These are phyloP conservation scores for Trichothecium sympodiale DNA, from an alignment of 2,329 filamentous ascomycete genomes.

Conservation along the genomic window DNA sequence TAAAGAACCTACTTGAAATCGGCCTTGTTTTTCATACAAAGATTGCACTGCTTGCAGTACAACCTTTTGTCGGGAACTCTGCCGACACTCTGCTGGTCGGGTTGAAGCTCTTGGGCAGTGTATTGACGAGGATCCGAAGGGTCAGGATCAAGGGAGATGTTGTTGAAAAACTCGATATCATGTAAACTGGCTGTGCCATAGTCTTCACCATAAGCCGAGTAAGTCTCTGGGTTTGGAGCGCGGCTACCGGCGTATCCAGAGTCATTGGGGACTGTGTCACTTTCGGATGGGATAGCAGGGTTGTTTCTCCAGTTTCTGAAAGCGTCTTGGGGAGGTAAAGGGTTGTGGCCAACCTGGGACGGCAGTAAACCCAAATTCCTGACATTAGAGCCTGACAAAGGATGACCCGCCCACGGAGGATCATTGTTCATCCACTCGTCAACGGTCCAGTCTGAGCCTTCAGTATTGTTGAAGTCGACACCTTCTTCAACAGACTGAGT, in stretches of 20 bases:
- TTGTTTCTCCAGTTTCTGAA: constrained; percentile 14
- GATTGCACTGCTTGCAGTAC: constrained; percentile 27
- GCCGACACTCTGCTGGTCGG: not conserved
- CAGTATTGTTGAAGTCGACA: not conserved
- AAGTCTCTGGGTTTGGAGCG: not conserved
- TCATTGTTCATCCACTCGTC: not conserved
- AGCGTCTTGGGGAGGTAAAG: not conserved
- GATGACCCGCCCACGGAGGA: not conserved
- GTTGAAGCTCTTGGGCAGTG: not conserved
- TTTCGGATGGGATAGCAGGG: constrained; percentile 24
- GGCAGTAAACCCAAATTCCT: not conserved
- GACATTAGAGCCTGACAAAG: not conserved
- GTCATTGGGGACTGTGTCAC: constrained; percentile 27
- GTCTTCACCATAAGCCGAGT: not conserved
- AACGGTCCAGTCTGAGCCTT: not conserved
- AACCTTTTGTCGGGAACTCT: constrained; percentile 2
- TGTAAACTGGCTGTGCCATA: not conserved
- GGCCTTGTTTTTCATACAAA: constrained; percentile 36
- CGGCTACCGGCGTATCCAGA: constrained; percentile 34
- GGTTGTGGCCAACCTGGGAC: not conserved
- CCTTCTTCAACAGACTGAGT: no score
- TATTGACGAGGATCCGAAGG: not conserved
- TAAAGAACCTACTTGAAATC: constrained; percentile 38
- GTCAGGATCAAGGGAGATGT: not conserved
- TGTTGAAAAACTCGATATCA: not conserved